These are phyloP conservation scores for Fusarium lyarnte DNA, from an alignment of 2,329 filamentous ascomycete species.

Conservation along the genomic window DNA sequence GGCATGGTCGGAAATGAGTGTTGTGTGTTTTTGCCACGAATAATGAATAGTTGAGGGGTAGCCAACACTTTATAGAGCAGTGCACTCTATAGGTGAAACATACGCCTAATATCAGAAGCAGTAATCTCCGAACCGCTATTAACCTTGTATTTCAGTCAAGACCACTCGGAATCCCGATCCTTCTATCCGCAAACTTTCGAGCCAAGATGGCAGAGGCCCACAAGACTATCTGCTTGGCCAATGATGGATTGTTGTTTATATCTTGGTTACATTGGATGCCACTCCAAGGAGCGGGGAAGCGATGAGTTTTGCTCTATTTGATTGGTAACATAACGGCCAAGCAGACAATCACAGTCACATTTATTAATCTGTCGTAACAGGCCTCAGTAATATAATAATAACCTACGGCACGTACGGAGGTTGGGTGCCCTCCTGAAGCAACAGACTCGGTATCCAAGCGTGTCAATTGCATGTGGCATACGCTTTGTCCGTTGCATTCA, in stretches of 20 bases:
- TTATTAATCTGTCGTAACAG: too few species aligned
- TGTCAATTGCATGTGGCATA: background rate
- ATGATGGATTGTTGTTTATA: background rate
- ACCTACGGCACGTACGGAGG: background rate
- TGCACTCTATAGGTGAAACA: background rate
- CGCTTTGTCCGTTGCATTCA: background rate
- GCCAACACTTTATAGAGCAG: background rate
- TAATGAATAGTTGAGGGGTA: background rate
- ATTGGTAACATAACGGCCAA: background rate
- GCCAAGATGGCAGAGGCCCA: background rate
- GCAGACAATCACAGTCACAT: background rate
- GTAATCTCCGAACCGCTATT: background rate
- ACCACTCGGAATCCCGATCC: background rate
- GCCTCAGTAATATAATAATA: background rate
- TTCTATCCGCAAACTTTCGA: background rate
- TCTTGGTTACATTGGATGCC: background rate
- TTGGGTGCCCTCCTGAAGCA: background rate
- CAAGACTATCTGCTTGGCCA: background rate
- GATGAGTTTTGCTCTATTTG: background rate
- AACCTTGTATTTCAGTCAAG: background rate
- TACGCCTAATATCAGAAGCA: background rate
- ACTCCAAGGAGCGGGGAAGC: background rate
- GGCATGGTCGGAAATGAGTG: background rate
- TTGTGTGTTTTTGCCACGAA: accelerated
- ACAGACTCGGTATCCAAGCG: background rate